Conservation (phyloP, 2,329 filamentous ascomycete species). For the Curvularia spicifera region DNA sequence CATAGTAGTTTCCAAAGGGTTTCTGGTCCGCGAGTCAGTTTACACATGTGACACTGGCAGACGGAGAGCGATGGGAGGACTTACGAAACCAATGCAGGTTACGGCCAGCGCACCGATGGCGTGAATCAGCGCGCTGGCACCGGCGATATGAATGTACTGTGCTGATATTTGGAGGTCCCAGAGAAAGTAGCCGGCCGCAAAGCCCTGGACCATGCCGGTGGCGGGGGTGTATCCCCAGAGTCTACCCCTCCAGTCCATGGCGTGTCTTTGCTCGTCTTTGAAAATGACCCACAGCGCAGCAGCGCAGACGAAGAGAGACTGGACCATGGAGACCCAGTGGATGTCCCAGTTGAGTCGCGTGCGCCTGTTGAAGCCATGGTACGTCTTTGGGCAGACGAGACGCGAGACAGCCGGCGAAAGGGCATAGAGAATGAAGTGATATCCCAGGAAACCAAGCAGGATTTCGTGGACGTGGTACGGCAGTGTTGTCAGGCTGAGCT, state of each 20-base stretch:
- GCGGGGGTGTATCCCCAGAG: conserved; percentile 80
- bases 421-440: conserved; percentile 70
- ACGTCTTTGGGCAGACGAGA: conserved; percentile 66
- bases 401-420: conserved; percentile 72
- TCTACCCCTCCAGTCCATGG: conserved; percentile 71
- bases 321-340: conserved; percentile 82
- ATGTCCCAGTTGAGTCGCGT: conserved; percentile 83
- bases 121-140: conserved; percentile 75
- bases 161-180: conserved; percentile 78
- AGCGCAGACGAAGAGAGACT: conserved; percentile 73
- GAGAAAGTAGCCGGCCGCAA: conserved; percentile 81
- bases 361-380: conserved; percentile 65
- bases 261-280: conserved; percentile 68
- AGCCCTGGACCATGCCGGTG: conserved; percentile 75
- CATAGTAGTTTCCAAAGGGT: conserved; percentile 85
- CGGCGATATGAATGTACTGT: conserved; percentile 72
- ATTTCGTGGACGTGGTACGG: conserved; percentile 80
- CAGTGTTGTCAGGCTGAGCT: conserved; percentile 68
- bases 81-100: conserved; percentile 79
- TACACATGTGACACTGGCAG: background rate
- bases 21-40: conserved; percentile 58
- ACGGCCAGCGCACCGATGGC: conserved; percentile 75
- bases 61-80: conserved; percentile 36
- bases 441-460: conserved; percentile 68
- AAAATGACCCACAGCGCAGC: conserved; percentile 74